These are phyloP conservation scores for Tagetes patula DNA, from an alignment of 129 eudicot genomes.

Conservation along the genomic window DNA sequence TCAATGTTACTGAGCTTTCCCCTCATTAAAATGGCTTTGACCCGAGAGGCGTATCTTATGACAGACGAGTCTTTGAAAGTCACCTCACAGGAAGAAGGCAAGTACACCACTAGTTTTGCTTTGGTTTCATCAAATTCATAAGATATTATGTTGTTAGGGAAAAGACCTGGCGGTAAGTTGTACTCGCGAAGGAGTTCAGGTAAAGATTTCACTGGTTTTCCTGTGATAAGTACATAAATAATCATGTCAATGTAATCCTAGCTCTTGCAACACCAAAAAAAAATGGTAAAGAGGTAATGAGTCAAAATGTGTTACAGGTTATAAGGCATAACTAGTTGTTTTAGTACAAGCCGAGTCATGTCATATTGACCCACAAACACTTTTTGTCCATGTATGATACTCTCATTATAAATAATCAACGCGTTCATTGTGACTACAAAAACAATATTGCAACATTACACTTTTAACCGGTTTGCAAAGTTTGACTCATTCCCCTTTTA, in stretches of 20 bases:
- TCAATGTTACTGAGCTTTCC: conserved; percentile 53
- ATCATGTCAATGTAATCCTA: background rate
- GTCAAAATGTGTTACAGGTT: background rate
- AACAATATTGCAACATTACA: background rate
- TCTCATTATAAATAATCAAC: background rate
- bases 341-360: background rate
- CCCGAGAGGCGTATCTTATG: conserved; percentile 52
- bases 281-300: background rate
- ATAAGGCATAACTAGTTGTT: background rate
- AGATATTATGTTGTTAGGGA: conserved; percentile 56
- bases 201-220: conserved; percentile 48
- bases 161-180: conserved; percentile 56
- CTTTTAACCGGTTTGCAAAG: background rate
- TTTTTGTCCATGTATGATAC: background rate
- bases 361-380: background rate
- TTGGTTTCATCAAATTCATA: conserved; percentile 58
- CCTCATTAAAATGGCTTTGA: conserved; percentile 46
- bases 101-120: conserved; percentile 46
- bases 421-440: background rate
- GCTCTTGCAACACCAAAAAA: background rate
- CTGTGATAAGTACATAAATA: conserved; percentile 20
- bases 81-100: conserved; percentile 57
- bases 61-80: conserved; percentile 57
- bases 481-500: background rate
- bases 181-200: conserved; percentile 57